Evolutionary conservation across 2,329 filamentous ascomycete species (phyloP).

Genomic region (Colletotrichum limetticola): DNA sequence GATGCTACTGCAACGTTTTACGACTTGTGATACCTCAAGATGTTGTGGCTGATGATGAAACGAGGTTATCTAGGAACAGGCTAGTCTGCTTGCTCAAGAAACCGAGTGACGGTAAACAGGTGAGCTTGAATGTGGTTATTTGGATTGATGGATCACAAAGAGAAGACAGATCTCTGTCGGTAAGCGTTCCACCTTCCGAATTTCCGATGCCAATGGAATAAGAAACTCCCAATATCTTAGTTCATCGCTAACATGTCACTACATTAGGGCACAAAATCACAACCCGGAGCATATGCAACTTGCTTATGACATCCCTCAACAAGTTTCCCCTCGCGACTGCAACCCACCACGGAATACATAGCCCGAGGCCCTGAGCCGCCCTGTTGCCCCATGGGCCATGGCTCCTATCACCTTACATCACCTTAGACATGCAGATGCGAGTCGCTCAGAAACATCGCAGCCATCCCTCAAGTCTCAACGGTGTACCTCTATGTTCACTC

Average conservation of each 20-base stretch:
- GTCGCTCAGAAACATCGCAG: neutral
- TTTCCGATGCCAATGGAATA: neutral
- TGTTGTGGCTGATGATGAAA: neutral
- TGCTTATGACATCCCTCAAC: neutral
- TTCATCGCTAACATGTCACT: neutral
- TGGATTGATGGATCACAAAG: too few species aligned
- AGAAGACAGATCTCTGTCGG: too few species aligned
- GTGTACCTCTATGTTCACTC: neutral
- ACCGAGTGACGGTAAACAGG: too few species aligned
- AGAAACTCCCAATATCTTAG: neutral
- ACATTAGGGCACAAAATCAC: neutral
- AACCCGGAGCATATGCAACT: neutral
- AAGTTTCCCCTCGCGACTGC: neutral
- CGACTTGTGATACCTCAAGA: neutral
- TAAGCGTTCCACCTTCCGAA: neutral
- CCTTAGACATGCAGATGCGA: slow-evolving; percentile 5
- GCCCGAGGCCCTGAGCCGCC: neutral
- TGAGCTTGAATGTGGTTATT: too few species aligned
- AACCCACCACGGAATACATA: neutral
- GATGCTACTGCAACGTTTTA: neutral
- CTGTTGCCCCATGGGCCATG: too few species aligned
- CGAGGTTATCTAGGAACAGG: neutral
- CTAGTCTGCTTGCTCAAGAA: neutral
- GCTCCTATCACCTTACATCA: neutral
- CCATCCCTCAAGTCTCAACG: slow-evolving; percentile 5